A percentile compares a stretch with the other conserved stretches of the same genome.
Evolutionary conservation across 2,329 filamentous ascomycete genomes (phyloP).

Genomic region (Conoideocrella luteorostrata): DNA sequence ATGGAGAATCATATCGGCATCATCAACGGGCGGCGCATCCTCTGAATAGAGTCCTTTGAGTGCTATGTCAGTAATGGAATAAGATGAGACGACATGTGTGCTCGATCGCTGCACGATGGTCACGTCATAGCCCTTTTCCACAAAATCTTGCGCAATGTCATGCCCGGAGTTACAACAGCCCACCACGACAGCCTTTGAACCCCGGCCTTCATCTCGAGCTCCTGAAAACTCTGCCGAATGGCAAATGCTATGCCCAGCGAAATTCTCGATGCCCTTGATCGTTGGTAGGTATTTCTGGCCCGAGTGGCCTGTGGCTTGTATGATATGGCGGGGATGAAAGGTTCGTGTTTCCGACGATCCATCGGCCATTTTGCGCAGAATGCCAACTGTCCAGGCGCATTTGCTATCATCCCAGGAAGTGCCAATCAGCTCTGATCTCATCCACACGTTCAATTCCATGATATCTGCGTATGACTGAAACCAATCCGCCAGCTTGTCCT

Average conservation of each 20-base stretch:
- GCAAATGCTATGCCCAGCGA: slow-evolving; percentile 53
- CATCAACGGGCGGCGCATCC: slow-evolving; percentile 52
- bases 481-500: slow-evolving; percentile 65
- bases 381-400: slow-evolving; percentile 47
- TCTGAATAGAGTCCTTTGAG: slow-evolving; percentile 47
- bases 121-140: slow-evolving; percentile 59
- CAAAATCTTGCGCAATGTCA: slow-evolving; percentile 63
- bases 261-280: slow-evolving; percentile 50
- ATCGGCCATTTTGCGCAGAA: slow-evolving; percentile 45
- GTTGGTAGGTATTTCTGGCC: slow-evolving; percentile 57
- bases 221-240: slow-evolving; percentile 57
- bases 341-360: slow-evolving; percentile 43
- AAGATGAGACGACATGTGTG: slow-evolving; percentile 56
- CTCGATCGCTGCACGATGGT: slow-evolving; percentile 64
- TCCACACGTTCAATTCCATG: slow-evolving; percentile 66
- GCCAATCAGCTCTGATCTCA: slow-evolving; percentile 39
- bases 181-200: slow-evolving; percentile 58
- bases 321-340: slow-evolving; percentile 55
- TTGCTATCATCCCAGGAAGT: slow-evolving; percentile 44
- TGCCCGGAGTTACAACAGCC: slow-evolving; percentile 64
- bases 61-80: slow-evolving; percentile 44
- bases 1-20: slow-evolving; percentile 57
- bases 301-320: slow-evolving; percentile 63
- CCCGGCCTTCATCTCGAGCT: slow-evolving; percentile 37
- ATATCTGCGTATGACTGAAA: slow-evolving; percentile 58